Conservation (phyloP, 164 flowering plant genomes). For the Liriodendron chinense region DNA sequence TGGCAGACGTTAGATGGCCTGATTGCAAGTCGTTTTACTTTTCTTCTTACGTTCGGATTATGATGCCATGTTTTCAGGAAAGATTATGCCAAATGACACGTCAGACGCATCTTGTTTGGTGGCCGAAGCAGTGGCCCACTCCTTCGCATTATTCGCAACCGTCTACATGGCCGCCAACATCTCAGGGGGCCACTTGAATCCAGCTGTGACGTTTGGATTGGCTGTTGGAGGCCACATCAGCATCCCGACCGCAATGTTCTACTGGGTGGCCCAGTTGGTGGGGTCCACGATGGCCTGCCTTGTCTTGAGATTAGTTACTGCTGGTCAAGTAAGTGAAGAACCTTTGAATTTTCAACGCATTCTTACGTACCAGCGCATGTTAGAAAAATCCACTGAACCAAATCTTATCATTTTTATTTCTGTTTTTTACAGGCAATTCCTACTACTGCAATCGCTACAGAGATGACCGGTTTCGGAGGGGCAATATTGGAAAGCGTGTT, state of each 20-base stretch:
- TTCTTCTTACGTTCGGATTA: no score
- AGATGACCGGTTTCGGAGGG: constrained; percentile 86
- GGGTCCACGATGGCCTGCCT: constrained; percentile 74
- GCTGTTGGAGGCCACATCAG: constrained; percentile 71
- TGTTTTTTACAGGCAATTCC: constrained; percentile 1
- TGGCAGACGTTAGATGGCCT: no score
- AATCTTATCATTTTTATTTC: not conserved
- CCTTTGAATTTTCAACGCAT: not conserved
- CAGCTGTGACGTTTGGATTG: constrained; percentile 83
- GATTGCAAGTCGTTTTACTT: no score
- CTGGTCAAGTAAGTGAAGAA: constrained; percentile 42
- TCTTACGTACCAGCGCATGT: not conserved
- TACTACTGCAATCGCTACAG: constrained; percentile 13
- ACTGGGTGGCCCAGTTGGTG: constrained; percentile 66
- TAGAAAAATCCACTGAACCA: not conserved
- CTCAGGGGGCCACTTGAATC: constrained; percentile 87
- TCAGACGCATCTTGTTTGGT: constrained; percentile 28
- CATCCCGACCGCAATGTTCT: constrained; percentile 60
- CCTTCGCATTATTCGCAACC: constrained; percentile 53
- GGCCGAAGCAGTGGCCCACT: constrained; percentile 54
- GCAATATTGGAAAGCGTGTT: constrained; percentile 59
- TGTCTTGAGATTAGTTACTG: constrained; percentile 40
- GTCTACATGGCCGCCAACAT: constrained; percentile 49
- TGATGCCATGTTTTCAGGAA: constrained; percentile 30
- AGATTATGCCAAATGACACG: constrained; percentile 35